Base-by-base conservation (phyloP, 2,329 filamentous ascomycete species). In the Decorospora gaudefroyi region DNA sequence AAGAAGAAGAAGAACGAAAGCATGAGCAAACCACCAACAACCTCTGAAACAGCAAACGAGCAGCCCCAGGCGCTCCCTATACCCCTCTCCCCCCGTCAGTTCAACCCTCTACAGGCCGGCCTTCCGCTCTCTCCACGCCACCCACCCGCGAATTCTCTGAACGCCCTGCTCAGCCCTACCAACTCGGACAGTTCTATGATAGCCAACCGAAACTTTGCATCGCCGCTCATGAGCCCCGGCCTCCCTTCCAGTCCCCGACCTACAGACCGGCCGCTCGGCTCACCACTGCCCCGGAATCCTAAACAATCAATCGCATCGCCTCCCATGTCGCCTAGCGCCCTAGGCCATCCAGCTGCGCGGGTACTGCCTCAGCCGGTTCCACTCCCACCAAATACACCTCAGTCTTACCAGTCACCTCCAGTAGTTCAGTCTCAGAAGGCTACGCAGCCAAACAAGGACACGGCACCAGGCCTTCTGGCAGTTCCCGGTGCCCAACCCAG, bases 291-390 rank as follows among this genome's bases (percentile, higher is more conserved):
- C 45, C 78, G 82, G 50, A 74, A 78, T 60, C 76, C 78, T 26
- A 76, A 79, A 57, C 76, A 79, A 40, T 73, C 78, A 1, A 64
- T 84, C 7, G 75, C 76, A 46, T 85, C 87, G 10, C 83, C 88
- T 40, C 84, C 87, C 11, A 74, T 88, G 60, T 90, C 89, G 21
- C 84, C 87, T 9, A 69, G 69, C 15, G 76, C 72, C 3, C 68
- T 81, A 34, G 83, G 85, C 31, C 60, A 57, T 29, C 74, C 88
- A 19, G 88, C 87, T 4, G 86, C 89, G 4, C 83, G 88, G 57
- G 81, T 86, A 33, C 85, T 87, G 21, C 83, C 87, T 56, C 84
- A 88, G 55, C 81, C 86, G 2, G 85, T 88, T 31, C 86, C 87
- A 3, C 72, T 90, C 22, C 85, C 87, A 12, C 84, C 84, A 15